Evolutionary conservation across 306 rosid genomes (phyloP).

Genomic region (Alnus rubra): DNA sequence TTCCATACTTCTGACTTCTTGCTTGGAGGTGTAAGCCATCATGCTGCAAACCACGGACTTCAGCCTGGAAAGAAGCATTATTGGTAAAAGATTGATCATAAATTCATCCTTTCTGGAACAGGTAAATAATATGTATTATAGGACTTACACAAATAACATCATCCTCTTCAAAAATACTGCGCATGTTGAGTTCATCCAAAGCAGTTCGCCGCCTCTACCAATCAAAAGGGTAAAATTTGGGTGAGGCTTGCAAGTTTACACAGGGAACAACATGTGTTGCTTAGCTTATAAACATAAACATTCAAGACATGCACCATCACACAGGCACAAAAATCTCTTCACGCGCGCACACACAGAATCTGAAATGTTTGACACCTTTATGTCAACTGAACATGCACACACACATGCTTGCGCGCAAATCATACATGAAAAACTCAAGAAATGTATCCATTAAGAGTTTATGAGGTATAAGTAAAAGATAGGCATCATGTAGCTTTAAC

Average conservation of each 20-base stretch:
- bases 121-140: not conserved
- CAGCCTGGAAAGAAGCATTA: slow-evolving; percentile 52
- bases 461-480: not conserved
- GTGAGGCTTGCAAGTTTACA: slow-evolving; percentile 9
- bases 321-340: not conserved
- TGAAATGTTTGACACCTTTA: not conserved
- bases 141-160: slow-evolving; percentile 85
- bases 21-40: slow-evolving; percentile 98
- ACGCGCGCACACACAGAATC: not conserved
- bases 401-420: too few relatives aligned
- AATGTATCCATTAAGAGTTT: too few relatives aligned
- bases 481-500: not conserved
- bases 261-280: not conserved
- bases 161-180: slow-evolving; percentile 77
- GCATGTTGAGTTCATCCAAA: slow-evolving; percentile 90
- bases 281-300: not conserved
- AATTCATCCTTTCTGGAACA: not conserved
- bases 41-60: slow-evolving; percentile 82
- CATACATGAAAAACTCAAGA: too few relatives aligned
- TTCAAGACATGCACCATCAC: slow-evolving; percentile 3
- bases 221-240: slow-evolving; percentile 7
- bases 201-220: slow-evolving; percentile 89
- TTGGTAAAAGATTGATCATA: not conserved
- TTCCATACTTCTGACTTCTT: slow-evolving; percentile 91
- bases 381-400: not conserved